Conservation (phyloP, 768 basidiomycete species). For the Leccinum disarticulatum region DNA sequence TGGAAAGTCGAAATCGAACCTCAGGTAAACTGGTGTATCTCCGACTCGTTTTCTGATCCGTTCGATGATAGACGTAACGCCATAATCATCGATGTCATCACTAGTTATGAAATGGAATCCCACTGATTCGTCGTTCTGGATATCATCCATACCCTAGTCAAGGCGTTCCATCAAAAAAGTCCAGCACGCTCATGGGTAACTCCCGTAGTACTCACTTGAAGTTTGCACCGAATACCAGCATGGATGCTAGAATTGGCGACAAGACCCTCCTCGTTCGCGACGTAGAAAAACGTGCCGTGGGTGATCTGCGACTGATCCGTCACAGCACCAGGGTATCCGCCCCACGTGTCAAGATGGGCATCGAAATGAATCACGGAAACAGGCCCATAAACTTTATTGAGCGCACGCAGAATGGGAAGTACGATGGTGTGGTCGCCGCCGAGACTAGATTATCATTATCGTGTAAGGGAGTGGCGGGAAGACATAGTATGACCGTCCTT, state of each 20-base stretch:
- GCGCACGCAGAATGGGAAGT: constrained; percentile 78
- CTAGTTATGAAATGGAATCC: constrained; percentile 80
- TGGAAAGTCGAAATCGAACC: constrained; percentile 30
- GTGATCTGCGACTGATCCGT: constrained; percentile 68
- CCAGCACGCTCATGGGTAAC: neutral
- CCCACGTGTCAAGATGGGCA: constrained; percentile 68
- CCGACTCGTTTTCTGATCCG: constrained; percentile 75
- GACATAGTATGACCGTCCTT: neutral
- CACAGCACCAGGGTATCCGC: constrained; percentile 36
- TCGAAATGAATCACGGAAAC: constrained; percentile 86
- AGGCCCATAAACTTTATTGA: constrained; percentile 78
- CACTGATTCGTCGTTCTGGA: constrained; percentile 66
- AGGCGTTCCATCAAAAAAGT: too few species aligned
- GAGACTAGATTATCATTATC: constrained; percentile 31
- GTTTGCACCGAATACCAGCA: constrained; percentile 81
- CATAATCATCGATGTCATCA: constrained; percentile 82
- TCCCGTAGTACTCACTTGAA: constrained; percentile 43
- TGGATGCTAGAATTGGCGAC: constrained; percentile 76
- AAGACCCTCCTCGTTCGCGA: constrained; percentile 76
- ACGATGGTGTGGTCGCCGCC: constrained; percentile 92
- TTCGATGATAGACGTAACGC: constrained; percentile 64
- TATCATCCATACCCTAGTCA: constrained; percentile 23
- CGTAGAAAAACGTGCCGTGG: constrained; percentile 85
- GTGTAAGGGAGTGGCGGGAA: neutral
- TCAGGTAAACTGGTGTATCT: constrained; percentile 72